Percentiles rank a stretch among this genome's conserved stretches.
phyloP scores from a whole-genome alignment of 768 basidiomycete species.

The Suillus spraguei region DNA sequence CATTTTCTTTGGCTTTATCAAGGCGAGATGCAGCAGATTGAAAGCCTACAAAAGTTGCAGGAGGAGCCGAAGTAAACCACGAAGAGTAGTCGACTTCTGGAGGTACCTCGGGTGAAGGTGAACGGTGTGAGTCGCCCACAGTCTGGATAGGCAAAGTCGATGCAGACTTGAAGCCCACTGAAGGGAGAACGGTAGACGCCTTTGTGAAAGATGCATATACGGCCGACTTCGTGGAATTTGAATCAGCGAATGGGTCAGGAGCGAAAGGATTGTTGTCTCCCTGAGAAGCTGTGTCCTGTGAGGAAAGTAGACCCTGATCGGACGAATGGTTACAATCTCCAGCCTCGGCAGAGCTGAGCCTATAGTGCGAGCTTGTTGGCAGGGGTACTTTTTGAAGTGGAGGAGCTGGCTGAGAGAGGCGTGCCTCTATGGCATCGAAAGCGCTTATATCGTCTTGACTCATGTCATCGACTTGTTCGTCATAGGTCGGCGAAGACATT shows the following conservation, averaged over 20 bases:
- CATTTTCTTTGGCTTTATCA: constrained; percentile 6
- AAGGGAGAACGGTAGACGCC: constrained; percentile 17
- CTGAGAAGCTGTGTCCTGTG: constrained; percentile 9
- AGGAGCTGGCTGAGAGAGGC: constrained; percentile 39
- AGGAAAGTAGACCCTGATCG: neutral
- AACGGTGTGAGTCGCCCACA: constrained; percentile 13
- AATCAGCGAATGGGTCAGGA: neutral
- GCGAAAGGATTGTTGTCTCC: constrained; percentile 27
- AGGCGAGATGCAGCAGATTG: constrained; percentile 34
- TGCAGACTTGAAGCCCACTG: constrained; percentile 1
- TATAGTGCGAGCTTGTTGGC: neutral
- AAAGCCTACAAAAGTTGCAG: constrained; percentile 37
- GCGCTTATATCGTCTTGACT: constrained; percentile 59
- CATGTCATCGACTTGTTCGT: constrained; percentile 50
- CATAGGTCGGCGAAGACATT: constrained; percentile 68
- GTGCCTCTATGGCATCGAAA: constrained; percentile 53
- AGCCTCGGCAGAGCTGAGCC: neutral
- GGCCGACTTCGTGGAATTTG: neutral
- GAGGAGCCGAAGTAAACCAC: constrained; percentile 50
- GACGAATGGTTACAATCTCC: neutral
- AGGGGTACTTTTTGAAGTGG: neutral
- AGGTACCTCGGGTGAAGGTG: constrained; percentile 42
- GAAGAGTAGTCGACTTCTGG: constrained; percentile 45
- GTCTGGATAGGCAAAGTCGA: constrained; percentile 2
- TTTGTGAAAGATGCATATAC: constrained; percentile 23